These are phyloP conservation scores for Lactifluus hygrophoroides DNA, from an alignment of 768 basidiomycete genomes.

Conservation along the genomic window DNA sequence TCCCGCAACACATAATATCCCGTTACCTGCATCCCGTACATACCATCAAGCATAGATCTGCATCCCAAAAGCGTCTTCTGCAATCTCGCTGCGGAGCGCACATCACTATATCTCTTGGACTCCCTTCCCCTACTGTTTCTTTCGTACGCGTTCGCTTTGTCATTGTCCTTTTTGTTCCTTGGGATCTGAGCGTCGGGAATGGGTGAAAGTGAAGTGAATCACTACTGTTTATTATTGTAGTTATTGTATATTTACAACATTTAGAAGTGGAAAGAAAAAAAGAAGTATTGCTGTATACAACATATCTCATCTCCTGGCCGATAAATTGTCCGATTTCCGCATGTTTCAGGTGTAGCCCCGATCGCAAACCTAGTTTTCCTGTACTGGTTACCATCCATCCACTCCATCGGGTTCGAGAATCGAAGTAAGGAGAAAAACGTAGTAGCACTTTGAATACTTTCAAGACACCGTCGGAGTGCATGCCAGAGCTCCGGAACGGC, in stretches of 20 bases:
- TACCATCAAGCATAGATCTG: conserved; percentile 12
- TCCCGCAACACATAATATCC: conserved; percentile 9
- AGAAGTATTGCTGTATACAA: conserved; percentile 7
- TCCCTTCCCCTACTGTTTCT: neutral
- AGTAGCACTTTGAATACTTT: neutral
- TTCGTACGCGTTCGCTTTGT: conserved; percentile 15
- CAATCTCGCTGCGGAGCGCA: conserved; percentile 7
- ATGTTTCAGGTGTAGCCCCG: neutral
- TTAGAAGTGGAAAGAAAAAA: conserved; percentile 10
- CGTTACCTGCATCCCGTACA: conserved; percentile 15
- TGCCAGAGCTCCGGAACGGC: too few species aligned
- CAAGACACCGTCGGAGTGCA: conserved; percentile 4
- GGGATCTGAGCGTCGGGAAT: conserved; percentile 14
- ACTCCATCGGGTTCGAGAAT: neutral
- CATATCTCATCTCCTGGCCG: too few species aligned
- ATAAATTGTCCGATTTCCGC: neutral
- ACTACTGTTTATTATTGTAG: conserved; percentile 19
- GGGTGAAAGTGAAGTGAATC: conserved; percentile 14
- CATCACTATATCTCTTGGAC: conserved; percentile 17
- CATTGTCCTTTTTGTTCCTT: conserved; percentile 8
- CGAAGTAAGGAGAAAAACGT: neutral
- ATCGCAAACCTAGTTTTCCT: neutral
- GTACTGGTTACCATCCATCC: neutral
- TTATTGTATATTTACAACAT: conserved; percentile 21
- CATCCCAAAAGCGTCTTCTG: conserved; percentile 15